Base-by-base conservation (phyloP, 164 flowering plant species). In the Nymphaea colorata region DNA sequence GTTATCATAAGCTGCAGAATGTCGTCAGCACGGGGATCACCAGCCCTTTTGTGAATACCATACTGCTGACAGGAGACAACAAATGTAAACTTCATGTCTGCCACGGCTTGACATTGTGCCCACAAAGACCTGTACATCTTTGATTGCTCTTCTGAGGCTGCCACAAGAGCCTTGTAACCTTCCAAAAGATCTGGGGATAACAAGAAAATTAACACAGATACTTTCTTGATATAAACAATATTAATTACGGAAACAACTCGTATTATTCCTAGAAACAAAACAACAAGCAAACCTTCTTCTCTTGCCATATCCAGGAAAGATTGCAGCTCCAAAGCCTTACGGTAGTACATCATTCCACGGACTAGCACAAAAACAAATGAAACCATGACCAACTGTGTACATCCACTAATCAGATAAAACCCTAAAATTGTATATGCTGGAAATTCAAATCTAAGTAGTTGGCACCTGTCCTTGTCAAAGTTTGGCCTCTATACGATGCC, bases 281-380 rank as follows among this genome's bases (percentile, higher is more conserved):
- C 53, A 45, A 0, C 5, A 10, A 45, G 63, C n/a, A 5, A 77
- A 94, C 98, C 97, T 51, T 88, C 87, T 73, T 89, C 82, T 62
- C 81, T 79, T 64, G 98, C 98, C 96, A 89, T 94, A 80, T 94
- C 98, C 73, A 94, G 97, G 75, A 91, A 94, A 59, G 98, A 90
- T 71, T 94, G 98, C 79, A 94, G 93, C 79, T 94, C 97, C 83
- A 94, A 82, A 45, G 98, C 97, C 79, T 85, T 85, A 42, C 96
- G 91, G 73, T 87, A 94, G 72, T 94, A 94, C 98, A 94, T 94
- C 97, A 94, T 94, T 18, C 98, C 98, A 69, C 98, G 80, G 2
- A 94, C 98, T 91, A 83, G n/a, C 42, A 81, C 67, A 66, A 3
- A 43, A 41, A 63, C 61, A 3, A 63, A 70, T 61, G 53, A 15